phyloP scores from a whole-genome alignment of 2,329 filamentous ascomycete genomes.

The Paraphoma sp. region DNA sequence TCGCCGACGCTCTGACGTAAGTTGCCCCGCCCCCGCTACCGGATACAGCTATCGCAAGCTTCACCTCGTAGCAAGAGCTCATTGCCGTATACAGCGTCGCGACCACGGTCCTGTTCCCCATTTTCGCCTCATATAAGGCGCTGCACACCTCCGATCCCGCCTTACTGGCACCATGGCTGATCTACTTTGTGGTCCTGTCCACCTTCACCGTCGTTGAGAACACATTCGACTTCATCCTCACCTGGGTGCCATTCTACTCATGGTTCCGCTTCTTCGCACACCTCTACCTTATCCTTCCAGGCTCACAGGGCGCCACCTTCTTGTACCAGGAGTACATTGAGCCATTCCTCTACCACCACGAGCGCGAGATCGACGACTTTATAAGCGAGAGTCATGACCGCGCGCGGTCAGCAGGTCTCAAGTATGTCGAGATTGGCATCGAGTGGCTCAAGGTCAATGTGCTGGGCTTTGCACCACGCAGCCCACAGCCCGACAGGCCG shows the following conservation, averaged over 20 bases:
- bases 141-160: constrained; percentile 90
- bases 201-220: constrained; percentile 83
- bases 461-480: constrained; percentile 72
- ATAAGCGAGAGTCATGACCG: constrained; percentile 83
- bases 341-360: constrained; percentile 87
- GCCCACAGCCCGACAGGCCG: constrained; percentile 51
- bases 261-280: constrained; percentile 88
- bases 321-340: constrained; percentile 87
- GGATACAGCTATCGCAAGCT: constrained; percentile 16
- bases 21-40: constrained; percentile 39
- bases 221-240: constrained; percentile 84
- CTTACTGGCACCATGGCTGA: constrained; percentile 94
- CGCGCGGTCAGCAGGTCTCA: constrained; percentile 76
- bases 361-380: constrained; percentile 86
- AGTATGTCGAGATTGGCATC: constrained; percentile 56
- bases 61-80: constrained; percentile 18
- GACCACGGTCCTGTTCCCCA: constrained; percentile 89
- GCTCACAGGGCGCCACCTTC: constrained; percentile 89
- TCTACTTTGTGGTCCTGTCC: constrained; percentile 97
- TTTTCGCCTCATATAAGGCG: constrained; percentile 98
- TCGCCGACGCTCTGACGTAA: constrained; percentile 48
- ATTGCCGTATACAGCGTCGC: constrained; percentile 34
- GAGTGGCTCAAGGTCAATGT: constrained; percentile 73
- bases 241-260: constrained; percentile 92
- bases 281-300: constrained; percentile 94